These are phyloP conservation scores for Trichosanthes cucumerina DNA, from an alignment of 306 rosid genomes.

Conservation along the genomic window DNA sequence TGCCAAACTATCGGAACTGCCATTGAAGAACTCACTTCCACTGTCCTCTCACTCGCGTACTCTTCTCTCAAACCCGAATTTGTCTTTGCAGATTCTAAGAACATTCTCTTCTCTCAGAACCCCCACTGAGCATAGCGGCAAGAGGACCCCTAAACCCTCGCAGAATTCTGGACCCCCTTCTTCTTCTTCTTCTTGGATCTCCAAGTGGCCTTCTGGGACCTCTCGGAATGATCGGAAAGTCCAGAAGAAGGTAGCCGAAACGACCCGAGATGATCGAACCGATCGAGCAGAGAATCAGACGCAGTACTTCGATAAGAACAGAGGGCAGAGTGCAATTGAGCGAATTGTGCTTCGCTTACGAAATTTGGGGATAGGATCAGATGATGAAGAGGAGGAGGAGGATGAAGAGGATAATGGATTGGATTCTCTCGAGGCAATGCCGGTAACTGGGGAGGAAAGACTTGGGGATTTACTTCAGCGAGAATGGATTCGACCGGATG, in stretches of 20 bases:
- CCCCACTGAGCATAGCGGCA: conserved; percentile 14
- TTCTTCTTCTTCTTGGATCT: conserved; percentile 57
- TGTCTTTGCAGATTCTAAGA: conserved; percentile 37
- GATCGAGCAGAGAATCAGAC: conserved; percentile 19
- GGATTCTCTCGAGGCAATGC: conserved; percentile 22
- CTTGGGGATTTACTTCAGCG: conserved; percentile 63
- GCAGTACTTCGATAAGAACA: conserved; percentile 22
- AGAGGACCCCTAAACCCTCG: conserved; percentile 18
- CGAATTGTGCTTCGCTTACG: conserved; percentile 65
- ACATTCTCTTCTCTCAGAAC: conserved; percentile 19
- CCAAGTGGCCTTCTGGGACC: conserved; percentile 40
- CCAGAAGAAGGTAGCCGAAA: conserved; percentile 14
- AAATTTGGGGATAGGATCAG: conserved; percentile 50
- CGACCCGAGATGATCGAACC: conserved; percentile 13
- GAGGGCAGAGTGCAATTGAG: conserved; percentile 58
- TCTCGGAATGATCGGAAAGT: conserved; percentile 15
- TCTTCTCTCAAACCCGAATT: conserved; percentile 36
- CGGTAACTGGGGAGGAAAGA: conserved; percentile 63
- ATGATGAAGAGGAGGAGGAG: conserved; percentile 35
- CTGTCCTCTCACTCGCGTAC: conserved; percentile 27
- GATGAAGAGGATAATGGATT: conserved; percentile 15
- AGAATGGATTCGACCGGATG: conserved; percentile 78
- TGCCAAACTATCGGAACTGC: conserved; percentile 41
- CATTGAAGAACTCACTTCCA: conserved; percentile 40
- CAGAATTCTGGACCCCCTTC: conserved; percentile 27